These are phyloP conservation scores for Trametes pubescens DNA, from an alignment of 1,284 basidiomycete genomes.

Conservation along the genomic window DNA sequence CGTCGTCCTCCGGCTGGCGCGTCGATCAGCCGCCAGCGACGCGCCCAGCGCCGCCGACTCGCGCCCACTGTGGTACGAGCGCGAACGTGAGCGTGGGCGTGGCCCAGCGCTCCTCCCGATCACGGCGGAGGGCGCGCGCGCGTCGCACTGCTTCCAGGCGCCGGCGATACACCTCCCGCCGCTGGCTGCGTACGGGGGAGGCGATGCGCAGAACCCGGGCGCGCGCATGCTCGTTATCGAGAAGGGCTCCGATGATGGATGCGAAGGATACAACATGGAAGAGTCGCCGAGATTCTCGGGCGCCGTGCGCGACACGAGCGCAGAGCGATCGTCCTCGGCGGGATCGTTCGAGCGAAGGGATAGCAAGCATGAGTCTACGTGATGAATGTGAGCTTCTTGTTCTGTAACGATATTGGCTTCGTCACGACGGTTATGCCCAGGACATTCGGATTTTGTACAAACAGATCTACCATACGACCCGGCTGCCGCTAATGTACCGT, in stretches of 20 bases:
- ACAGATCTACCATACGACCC: no score
- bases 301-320: not conserved
- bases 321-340: not conserved
- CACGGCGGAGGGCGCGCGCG: not conserved
- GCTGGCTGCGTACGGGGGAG: not conserved
- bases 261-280: not conserved
- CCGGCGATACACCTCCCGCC: not conserved
- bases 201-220: not conserved
- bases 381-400: not conserved
- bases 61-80: not conserved
- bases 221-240: not conserved
- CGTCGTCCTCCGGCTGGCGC: conserved; percentile 17
- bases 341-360: not conserved
- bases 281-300: not conserved
- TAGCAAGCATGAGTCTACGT: not conserved
- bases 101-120: not conserved
- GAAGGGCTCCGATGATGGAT: not conserved
- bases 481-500: no score
- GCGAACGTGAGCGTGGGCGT: not conserved
- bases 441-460: no score
- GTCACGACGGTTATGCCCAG: no score
- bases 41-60: not conserved
- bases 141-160: not conserved
- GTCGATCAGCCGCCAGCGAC: not conserved
- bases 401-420: no score